These are phyloP conservation scores for Rhizopogon salebrosus DNA, from an alignment of 768 basidiomycete genomes.

Conservation along the genomic window DNA sequence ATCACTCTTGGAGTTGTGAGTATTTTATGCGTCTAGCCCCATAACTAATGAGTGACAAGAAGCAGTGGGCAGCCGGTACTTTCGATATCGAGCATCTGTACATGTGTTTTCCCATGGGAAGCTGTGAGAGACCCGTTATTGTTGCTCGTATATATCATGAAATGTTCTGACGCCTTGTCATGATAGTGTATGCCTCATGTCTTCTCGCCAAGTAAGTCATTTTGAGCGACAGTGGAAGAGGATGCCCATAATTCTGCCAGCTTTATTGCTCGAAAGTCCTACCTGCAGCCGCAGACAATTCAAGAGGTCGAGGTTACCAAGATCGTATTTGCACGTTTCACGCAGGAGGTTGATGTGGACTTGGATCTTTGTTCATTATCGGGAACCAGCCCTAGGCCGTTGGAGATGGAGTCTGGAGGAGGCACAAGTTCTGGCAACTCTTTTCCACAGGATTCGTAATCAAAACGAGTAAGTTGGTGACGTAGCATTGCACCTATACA, in stretches of 20 bases:
- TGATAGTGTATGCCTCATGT: conserved; percentile 22
- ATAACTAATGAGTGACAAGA: neutral
- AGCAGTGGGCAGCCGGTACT: conserved; percentile 14
- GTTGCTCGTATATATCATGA: neutral
- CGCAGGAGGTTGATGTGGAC: neutral
- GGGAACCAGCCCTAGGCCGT: neutral
- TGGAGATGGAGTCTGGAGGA: neutral
- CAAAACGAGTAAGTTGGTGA: too few relatives aligned
- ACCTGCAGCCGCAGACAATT: conserved; percentile 5
- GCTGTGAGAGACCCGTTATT: conserved; percentile 12
- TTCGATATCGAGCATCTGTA: conserved; percentile 15
- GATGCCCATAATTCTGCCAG: conserved; percentile 7
- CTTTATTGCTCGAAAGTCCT: conserved; percentile 24
- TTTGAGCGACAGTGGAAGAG: neutral
- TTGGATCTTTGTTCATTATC: neutral
- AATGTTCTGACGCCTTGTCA: neutral
- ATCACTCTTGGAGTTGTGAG: conserved; percentile 15
- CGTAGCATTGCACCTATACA: too few relatives aligned
- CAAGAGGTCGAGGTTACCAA: neutral
- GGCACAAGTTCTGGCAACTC: neutral
- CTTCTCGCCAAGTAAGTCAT: conserved; percentile 23
- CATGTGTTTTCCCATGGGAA: conserved; percentile 22
- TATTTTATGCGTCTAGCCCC: neutral
- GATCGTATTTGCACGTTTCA: neutral
- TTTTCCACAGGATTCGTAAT: too few relatives aligned